Evolutionary conservation across 768 basidiomycete genomes (phyloP), one percentile per base, ranked within the genome.

Genomic region (Serendipita sp.): DNA sequence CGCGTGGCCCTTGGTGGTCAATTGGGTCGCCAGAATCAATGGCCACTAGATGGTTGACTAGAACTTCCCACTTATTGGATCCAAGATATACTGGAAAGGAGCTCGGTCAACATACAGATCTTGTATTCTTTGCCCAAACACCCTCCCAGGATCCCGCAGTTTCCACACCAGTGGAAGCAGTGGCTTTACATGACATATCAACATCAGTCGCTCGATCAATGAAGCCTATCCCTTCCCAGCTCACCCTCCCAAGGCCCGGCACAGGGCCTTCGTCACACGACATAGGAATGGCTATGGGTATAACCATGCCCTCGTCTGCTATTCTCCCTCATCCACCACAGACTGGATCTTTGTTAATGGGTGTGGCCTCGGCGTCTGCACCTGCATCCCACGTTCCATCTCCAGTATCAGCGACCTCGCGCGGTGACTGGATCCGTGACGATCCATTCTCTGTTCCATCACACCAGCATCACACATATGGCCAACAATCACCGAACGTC

Each of bases 401-500:
- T 36, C 56, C 56, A 8, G 18, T 36, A 8, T 60, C 56, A 5
- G 56, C 34, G 41, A 41, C 41, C 56, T 23, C 28, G n/a, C 56
- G 34, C 35, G 36, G 16, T 4, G 56, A 60, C 30, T 60, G 56
- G 56, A 35, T 38, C 13, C 56, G 56, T 8, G 56, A 36, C n/a
- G 56, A 68, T 74, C 62, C 75, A 74, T 65, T 79, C 79, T 80
- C 72, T 73, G 30, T 72, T 63, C 56, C 67, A 66, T 65, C 46
- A 44, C 41, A 67, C 38, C 63, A 58, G 63, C 54, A 63, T 68
- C 52, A 63, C 7, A 38, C 56, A n/a, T 28, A 34, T 11, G 41
- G 41, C 5, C 35, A 56, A 23, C 58, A 3, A 18, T 35, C 36
- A 16, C 41, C 23, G 35, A 44, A 30, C 45, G 41, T 23, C n/a